Base-by-base conservation (phyloP, 257 asterid genomes). In the Oldenlandia corymbosa region DNA sequence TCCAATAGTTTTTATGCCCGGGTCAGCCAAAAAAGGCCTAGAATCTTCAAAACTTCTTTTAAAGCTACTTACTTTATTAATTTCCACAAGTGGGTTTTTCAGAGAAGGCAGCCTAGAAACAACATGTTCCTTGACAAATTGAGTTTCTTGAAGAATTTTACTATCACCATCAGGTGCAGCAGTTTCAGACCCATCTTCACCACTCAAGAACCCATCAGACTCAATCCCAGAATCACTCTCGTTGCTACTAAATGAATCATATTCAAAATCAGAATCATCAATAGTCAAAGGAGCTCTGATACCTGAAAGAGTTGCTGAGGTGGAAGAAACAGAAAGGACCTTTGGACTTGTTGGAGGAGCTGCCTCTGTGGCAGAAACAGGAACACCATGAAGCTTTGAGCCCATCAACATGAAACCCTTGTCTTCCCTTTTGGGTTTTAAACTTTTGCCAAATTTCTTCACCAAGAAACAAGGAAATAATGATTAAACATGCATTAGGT, bases 241-340 rank as follows among this genome's bases (percentile, higher is more conserved):
- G 67, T 81, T 79, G 62, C 85, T 80, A 61, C 79, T 72, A 21
- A 75, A 51, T 30, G 56, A 60, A 65, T 69, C 77, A 68, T 64
- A 75, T 45, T 87, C 95, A 67, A 73, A 71, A 54, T 91, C 97
- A 71, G 90, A 81, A 52, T 88, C 95, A 79, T 90, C 96, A 55
- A 69, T 67, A 75, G 97, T 88, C 32, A 88, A 67, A 65, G 96
- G 97, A 75, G 97, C 97, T 86, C 95, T 72, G 67, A 91, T 91
- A 86, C 96, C 96, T 87, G 91, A 31, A 10, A 61, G 53, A 12
- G 65, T 52, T 32, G 76, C 28, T 65, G 50, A 60, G 39, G 6
- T 34, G 4, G 39, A 34, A 9, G 39, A 9, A 9, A 34, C 4
- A 56, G 74, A 61, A 61, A 78, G 10, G 31, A 77, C 80, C 75